Percentiles rank a stretch among this genome's conserved stretches.
Evolutionary conservation across 331 rosid species (phyloP).

Genomic region (Malus hybrid): DNA sequence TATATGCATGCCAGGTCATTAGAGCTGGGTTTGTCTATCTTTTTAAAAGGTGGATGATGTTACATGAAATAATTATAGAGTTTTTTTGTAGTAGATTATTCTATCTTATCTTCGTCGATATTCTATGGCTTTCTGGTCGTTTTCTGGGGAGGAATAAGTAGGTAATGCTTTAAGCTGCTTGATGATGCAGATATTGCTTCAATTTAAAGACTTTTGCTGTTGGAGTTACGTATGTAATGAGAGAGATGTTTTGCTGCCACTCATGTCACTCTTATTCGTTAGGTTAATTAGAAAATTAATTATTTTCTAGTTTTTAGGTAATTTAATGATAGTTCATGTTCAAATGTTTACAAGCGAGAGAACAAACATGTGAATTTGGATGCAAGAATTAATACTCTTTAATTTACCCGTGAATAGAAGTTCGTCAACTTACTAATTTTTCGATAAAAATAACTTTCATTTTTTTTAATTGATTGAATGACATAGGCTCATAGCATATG

Average conservation of each 20-base stretch:
- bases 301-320: not conserved
- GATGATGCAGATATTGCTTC: conserved; percentile 10
- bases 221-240: not conserved
- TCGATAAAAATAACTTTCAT: too few relatives aligned
- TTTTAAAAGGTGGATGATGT: not conserved
- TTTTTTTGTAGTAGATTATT: not conserved
- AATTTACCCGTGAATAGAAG: too few relatives aligned
- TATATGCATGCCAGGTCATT: not conserved
- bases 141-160: not conserved
- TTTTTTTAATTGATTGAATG: too few relatives aligned
- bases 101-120: conserved; percentile 15
- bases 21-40: conserved; percentile 1
- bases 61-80: not conserved
- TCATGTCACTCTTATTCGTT: not conserved
- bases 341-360: not conserved
- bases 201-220: not conserved
- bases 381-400: too few relatives aligned
- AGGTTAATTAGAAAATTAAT: not conserved
- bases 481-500: too few relatives aligned
- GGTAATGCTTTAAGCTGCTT: conserved; percentile 15
- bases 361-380: too few relatives aligned
- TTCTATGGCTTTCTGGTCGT: conserved; percentile 2
- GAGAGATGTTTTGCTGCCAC: not conserved
- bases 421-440: too few relatives aligned
- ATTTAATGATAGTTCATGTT: not conserved